Evolutionary conservation across 805 yeast genomes (phyloP).

Genomic region (Jamesozyma gamospora): DNA sequence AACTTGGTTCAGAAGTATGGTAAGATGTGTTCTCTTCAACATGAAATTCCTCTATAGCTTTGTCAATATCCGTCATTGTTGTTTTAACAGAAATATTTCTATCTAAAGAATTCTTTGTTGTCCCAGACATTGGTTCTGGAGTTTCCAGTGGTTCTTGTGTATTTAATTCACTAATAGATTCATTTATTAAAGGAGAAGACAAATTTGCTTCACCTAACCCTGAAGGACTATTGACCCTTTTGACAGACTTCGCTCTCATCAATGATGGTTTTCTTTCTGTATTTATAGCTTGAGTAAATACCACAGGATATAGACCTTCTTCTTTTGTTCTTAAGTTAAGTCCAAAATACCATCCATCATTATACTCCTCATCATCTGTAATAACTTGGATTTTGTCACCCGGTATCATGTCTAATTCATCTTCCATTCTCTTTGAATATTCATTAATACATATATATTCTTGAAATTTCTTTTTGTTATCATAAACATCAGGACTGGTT

Average conservation of each 20-base stretch:
- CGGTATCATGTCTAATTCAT: constrained; percentile 67
- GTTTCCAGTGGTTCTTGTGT: constrained; percentile 23
- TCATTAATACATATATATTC: constrained; percentile 64
- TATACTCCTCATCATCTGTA: constrained; percentile 86
- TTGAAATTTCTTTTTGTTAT: constrained; percentile 13
- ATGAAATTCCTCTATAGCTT: constrained; percentile 56
- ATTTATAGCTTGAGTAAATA: constrained; percentile 58
- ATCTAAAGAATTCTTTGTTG: constrained; percentile 6
- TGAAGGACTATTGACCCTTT: constrained; percentile 35
- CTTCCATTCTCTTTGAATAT: constrained; percentile 78
- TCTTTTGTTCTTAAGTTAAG: constrained; percentile 58
- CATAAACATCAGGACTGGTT: constrained; percentile 1
- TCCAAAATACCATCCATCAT: constrained; percentile 97
- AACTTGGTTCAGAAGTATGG: constrained; percentile 1
- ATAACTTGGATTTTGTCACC: constrained; percentile 86
- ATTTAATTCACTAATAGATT: constrained; percentile 18
- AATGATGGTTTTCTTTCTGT: constrained; percentile 34
- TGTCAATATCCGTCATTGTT: constrained; percentile 64
- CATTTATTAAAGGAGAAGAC: neutral
- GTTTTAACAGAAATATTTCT: constrained; percentile 36
- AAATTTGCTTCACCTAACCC: constrained; percentile 1
- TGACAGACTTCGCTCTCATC: constrained; percentile 46
- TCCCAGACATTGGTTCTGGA: constrained; percentile 8
- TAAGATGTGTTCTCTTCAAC: neutral
- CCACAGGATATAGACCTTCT: constrained; percentile 85